These are phyloP conservation scores for Drosera capensis DNA, from an alignment of 148 eudicot genomes.

Conservation along the genomic window DNA sequence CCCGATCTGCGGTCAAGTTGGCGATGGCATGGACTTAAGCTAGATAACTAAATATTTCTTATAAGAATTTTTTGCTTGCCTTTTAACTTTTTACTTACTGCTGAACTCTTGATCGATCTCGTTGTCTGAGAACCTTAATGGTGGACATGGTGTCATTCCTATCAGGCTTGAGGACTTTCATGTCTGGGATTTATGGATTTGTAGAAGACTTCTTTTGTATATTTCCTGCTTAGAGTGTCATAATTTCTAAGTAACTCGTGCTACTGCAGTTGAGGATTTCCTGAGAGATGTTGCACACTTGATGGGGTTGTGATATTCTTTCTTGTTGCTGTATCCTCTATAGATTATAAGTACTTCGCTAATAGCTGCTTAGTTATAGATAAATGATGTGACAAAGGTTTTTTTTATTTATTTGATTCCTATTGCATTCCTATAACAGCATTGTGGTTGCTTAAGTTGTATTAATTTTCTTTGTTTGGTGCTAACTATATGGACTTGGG, in stretches of 20 bases:
- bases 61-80: background rate
- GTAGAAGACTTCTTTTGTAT: constrained; percentile 3
- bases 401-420: too few relatives aligned
- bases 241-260: background rate
- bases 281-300: too few relatives aligned
- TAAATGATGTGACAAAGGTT: too few relatives aligned
- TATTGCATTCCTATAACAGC: too few relatives aligned
- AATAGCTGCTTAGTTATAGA: too few relatives aligned
- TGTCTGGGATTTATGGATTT: constrained; percentile 8
- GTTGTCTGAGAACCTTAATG: constrained; percentile 12
- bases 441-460: too few relatives aligned
- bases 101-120: constrained; percentile 9
- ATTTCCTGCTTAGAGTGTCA: background rate
- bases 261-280: background rate
- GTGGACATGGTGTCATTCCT: constrained; percentile 21
- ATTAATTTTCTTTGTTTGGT: too few relatives aligned
- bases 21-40: constrained; percentile 97
- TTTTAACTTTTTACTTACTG: constrained; percentile 9
- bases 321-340: too few relatives aligned
- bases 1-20: constrained; percentile 85
- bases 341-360: too few relatives aligned
- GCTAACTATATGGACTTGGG: too few relatives aligned
- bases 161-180: constrained; percentile 17
- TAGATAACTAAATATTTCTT: constrained; percentile 15
- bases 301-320: too few relatives aligned